Evolutionary conservation across 108 stramenopile genomes (phyloP), one percentile per base, ranked within the genome.

Genomic region (Nitzschia palea): DNA sequence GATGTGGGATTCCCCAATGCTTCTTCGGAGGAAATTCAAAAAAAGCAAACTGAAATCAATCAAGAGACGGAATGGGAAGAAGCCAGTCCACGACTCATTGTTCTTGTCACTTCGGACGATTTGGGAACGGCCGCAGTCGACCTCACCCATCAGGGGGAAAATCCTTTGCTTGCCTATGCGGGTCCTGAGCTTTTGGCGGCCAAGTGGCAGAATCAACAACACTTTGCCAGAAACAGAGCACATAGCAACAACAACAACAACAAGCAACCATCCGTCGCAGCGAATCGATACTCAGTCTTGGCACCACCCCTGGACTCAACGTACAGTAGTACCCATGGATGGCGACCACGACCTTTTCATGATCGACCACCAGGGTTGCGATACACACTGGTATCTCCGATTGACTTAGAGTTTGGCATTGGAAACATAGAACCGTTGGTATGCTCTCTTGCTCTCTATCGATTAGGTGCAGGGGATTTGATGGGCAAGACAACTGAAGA

Each of bases 1-100:
- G 93, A 94, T 77, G 93, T 94, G 12, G 93, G 93, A 27, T 94
- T 94, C 73, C 77, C 86, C 20, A 77, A 81, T 37, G 82, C 93
- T 0, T 59, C 82, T 1, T 48, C 62, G 22, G 85, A 86, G 40
- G 89, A 94, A 65, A 77, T 94, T 17, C 30, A 36, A 12, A 22
- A 26, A 15, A 94, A 94, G 52, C 86, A 89, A 73, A 54, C 44
- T 20, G 93, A 94, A 65, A 88, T 90, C 17, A 63, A 55, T 23
- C 71, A 62, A 17, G 93, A 94, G 67, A 86, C 86, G 18, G 84
- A 87, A 64, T 86, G 86, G 87, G 89, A 94, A 76, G 88, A 91
- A 73, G 76, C 85, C 4, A 89, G 86, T 68, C 89, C 89, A 18
- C 74, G 93, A 18, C 40, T 87, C 8, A 79, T 89, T 56, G 83